Evolutionary conservation across 2,329 filamentous ascomycete species (phyloP), one percentile per base, ranked within the genome.

Genomic region (Ascocoryne sarcoides): DNA sequence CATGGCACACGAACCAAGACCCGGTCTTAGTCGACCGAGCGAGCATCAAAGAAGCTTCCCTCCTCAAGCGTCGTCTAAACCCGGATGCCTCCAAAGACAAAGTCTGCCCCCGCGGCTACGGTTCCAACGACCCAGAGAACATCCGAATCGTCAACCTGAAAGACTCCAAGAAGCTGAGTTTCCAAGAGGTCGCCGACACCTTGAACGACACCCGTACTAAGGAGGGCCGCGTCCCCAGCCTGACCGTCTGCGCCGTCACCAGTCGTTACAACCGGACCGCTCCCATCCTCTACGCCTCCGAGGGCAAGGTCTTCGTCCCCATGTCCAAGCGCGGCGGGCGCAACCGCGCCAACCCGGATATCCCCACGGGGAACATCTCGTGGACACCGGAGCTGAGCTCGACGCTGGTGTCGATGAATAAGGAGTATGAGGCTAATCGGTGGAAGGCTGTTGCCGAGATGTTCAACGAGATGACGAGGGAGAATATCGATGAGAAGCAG

Each of bases 81-180:
- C n/a, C n/a, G n/a, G n/a, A n/a, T n/a, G n/a, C n/a, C n/a, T n/a
- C n/a, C n/a, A n/a, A n/a, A n/a, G n/a, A n/a, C n/a, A n/a, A n/a
- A n/a, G n/a, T n/a, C n/a, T n/a, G n/a, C n/a, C n/a, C n/a, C 40
- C 43, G 56, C 21, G 53, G 46, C 21, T 52, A 50, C 26, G 58
- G 57, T 7, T 55, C 51, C 1, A 58, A 50, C 16, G 56, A 60
- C 21, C 58, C 58, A 0, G 57, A 57, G 30, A 60, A 60, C 14
- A 49, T 60, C 9, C 33, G 16, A 1, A 59, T 60, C 28, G 53
- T 60, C 40, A 52, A 60, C 12, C 29, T 56, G 38, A 47, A 49
- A 12, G 58, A 60, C 15, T 44, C 41, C 4, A 33, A 47, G 3
- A 34, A 36, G 9, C 16, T 46, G 18, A 29, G 31, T 4, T 60